A percentile compares a stretch with the other conserved stretches of the same genome.
These are phyloP conservation scores for Kwoniella shandongensis DNA, from an alignment of 768 basidiomycete genomes.

Conservation along the genomic window DNA sequence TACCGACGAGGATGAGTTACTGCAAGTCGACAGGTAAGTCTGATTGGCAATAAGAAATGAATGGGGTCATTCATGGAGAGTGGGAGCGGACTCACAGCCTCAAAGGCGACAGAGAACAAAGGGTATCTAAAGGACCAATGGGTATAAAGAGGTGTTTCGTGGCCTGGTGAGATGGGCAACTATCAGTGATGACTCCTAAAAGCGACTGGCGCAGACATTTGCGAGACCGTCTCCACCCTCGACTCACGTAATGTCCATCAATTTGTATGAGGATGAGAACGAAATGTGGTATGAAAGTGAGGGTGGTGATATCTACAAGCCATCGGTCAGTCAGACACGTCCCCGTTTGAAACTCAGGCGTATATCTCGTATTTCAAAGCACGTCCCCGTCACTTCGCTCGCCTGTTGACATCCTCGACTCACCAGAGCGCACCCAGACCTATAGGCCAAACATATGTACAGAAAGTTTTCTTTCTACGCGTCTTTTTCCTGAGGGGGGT, in stretches of 20 bases:
- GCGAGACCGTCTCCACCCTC: not conserved
- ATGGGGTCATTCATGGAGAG: not conserved
- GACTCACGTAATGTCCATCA: not conserved
- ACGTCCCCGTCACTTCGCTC: no score
- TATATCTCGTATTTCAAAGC: no score
- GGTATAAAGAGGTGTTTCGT: conserved; percentile 9
- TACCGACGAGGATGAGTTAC: not conserved
- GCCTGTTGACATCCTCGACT: not conserved
- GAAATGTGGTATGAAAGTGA: not conserved
- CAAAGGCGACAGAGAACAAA: conserved; percentile 14
- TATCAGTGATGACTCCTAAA: not conserved
- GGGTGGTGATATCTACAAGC: not conserved
- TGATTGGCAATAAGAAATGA: not conserved
- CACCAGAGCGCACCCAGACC: not conserved
- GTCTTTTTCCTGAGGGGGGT: no score
- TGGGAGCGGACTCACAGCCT: conserved; percentile 5
- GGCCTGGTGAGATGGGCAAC: not conserved
- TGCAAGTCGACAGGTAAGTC: not conserved
- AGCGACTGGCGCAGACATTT: no score
- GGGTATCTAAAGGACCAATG: conserved; percentile 24
- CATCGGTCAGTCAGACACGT: no score
- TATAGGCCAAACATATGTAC: not conserved
- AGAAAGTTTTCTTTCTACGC: not conserved
- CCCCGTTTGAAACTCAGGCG: no score
- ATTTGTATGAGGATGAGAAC: not conserved